A percentile compares a stretch with the other conserved stretches of the same genome.
Evolutionary conservation across 2,329 filamentous ascomycete species (phyloP).

Genomic region (Sporothrix luriei): DNA sequence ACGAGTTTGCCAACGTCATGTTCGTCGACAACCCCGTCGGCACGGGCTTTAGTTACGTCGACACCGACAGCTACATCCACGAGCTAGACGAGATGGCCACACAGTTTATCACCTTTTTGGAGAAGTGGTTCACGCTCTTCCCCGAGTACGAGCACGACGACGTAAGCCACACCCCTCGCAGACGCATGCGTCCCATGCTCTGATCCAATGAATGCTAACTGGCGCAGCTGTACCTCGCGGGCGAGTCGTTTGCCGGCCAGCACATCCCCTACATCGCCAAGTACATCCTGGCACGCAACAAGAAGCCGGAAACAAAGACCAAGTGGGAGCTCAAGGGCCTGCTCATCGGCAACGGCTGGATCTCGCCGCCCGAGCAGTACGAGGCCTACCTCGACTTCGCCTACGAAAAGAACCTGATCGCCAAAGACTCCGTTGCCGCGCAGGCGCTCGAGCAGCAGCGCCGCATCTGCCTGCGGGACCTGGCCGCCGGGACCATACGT

Average conservation of each 20-base stretch:
- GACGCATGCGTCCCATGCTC: background rate
- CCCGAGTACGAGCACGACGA: conserved; percentile 91
- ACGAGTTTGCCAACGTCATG: conserved; percentile 94
- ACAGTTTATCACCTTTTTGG: conserved; percentile 84
- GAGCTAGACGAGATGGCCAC: conserved; percentile 87
- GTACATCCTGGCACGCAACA: conserved; percentile 86
- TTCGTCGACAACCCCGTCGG: conserved; percentile 98
- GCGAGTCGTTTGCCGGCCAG: conserved; percentile 95
- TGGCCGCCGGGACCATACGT: conserved; percentile 53
- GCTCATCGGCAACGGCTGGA: conserved; percentile 97
- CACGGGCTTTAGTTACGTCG: conserved; percentile 93
- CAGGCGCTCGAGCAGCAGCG: conserved; percentile 69
- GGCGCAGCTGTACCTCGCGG: conserved; percentile 83
- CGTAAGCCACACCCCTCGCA: conserved; percentile 56
- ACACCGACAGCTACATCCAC: conserved; percentile 81
- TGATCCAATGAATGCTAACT: conserved; percentile 36
- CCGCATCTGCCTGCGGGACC: conserved; percentile 66
- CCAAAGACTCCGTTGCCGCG: conserved; percentile 65
- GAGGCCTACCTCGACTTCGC: conserved; percentile 80
- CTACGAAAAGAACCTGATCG: conserved; percentile 73
- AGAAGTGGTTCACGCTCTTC: conserved; percentile 88
- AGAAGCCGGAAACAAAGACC: conserved; percentile 52
- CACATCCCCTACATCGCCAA: conserved; percentile 97
- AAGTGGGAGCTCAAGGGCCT: conserved; percentile 82
- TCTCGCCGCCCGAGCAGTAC: conserved; percentile 88